Percentiles rank a stretch among this genome's conserved stretches.
These are phyloP conservation scores for Pseudogymnoascus sp. DNA, from an alignment of 2,329 filamentous ascomycete species.

Conservation along the genomic window DNA sequence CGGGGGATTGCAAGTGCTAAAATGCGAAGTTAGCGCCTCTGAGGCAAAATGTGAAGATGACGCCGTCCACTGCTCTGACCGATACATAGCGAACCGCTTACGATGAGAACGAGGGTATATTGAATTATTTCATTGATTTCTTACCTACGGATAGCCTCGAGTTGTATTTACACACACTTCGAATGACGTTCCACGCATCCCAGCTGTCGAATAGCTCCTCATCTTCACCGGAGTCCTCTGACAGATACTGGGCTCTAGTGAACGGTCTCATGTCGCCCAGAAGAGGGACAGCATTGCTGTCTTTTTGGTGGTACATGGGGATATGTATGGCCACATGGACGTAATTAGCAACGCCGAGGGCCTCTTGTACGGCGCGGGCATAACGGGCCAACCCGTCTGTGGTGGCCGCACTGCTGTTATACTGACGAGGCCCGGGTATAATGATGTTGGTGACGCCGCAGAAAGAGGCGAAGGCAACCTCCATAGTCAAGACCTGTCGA, in stretches of 20 bases:
- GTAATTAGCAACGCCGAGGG: slow-evolving; percentile 64
- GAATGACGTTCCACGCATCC: slow-evolving; percentile 89
- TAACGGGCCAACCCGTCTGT: slow-evolving; percentile 61
- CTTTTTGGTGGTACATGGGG: slow-evolving; percentile 70
- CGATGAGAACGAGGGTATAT: slow-evolving; percentile 9
- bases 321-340: slow-evolving; percentile 74
- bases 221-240: slow-evolving; percentile 27
- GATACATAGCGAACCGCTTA: neutral
- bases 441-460: slow-evolving; percentile 81
- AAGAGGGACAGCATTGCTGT: slow-evolving; percentile 34
- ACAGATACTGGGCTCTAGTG: slow-evolving; percentile 21
- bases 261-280: slow-evolving; percentile 25
- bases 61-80: neutral
- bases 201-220: slow-evolving; percentile 66
- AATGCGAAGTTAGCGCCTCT: slow-evolving; percentile 1
- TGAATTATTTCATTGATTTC: slow-evolving; percentile 32
- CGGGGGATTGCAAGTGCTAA: slow-evolving; percentile 45
- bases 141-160: slow-evolving; percentile 74
- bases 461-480: slow-evolving; percentile 91
- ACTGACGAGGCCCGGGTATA: slow-evolving; percentile 66
- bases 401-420: slow-evolving; percentile 44
- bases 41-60: neutral
- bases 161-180: slow-evolving; percentile 79
- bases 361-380: slow-evolving; percentile 75
- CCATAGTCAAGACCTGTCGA: slow-evolving; percentile 79